Conservation (phyloP, 805 yeast genomes). For the Ascoidea rubescens region DNA sequence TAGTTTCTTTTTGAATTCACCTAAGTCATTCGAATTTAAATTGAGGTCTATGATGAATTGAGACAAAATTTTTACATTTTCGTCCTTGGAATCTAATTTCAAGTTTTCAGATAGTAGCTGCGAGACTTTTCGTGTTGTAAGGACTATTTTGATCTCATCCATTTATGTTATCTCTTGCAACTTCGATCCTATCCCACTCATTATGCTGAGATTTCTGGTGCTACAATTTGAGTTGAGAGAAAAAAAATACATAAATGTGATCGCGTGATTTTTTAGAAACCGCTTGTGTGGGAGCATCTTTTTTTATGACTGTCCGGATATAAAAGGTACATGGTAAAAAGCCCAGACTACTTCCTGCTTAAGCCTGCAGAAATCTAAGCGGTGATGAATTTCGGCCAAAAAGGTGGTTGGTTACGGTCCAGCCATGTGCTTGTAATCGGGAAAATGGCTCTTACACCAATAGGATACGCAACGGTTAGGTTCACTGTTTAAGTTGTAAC, state of each 20-base stretch:
- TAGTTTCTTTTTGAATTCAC: constrained; percentile 23
- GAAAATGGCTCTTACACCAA: too few relatives aligned
- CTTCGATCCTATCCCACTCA: neutral
- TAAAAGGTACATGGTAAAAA: neutral
- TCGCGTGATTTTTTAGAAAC: neutral
- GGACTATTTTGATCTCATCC: neutral
- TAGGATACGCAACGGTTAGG: too few relatives aligned
- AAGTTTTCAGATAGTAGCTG: neutral
- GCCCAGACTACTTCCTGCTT: neutral
- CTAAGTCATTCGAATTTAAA: constrained; percentile 14
- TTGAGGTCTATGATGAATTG: neutral
- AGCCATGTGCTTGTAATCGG: too few relatives aligned
- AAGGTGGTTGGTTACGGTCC: too few relatives aligned
- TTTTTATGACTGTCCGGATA: neutral
- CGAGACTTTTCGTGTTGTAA: neutral
- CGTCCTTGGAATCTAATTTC: neutral
- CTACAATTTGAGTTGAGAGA: neutral
- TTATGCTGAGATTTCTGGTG: neutral
- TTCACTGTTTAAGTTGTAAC: too few relatives aligned
- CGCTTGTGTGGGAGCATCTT: neutral
- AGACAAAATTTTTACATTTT: neutral
- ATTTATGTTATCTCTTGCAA: neutral
- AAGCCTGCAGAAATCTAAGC: too few relatives aligned
- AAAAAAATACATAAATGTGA: too few relatives aligned
- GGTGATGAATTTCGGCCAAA: too few relatives aligned